Base-by-base conservation (phyloP, 2,329 filamentous ascomycete genomes). In the Alternaria infectoria region DNA sequence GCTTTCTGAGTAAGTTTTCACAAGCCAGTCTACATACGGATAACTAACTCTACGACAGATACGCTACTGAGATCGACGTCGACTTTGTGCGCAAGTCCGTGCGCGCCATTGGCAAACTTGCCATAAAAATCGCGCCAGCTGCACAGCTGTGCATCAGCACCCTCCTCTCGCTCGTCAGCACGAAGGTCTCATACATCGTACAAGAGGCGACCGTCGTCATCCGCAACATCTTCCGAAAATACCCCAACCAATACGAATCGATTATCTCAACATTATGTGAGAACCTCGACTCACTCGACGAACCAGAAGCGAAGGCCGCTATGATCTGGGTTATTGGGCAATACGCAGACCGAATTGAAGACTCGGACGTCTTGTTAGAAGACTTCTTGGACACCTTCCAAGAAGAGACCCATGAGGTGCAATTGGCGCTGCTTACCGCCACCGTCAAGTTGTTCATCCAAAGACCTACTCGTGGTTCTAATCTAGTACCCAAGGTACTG, bases 321-420 rank as follows among this genome's bases (percentile, higher is more conserved):
- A 97, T 99, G 89, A 96, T 99, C 47, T 99, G 96, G 96, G 96
- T 99, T 36, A 99, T 99, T 77, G 96, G 96, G 3, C 93, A 99
- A 79, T 99, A 99, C 74, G 96, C 96, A 10, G 93, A 96, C 77
- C 91, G 96, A 47, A 99, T 99, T 72, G 96, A 99, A 78, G 98
- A 99, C 79, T 96, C 93, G 15, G 96, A 98, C 72, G 92, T 91
- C 0, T 86, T 99, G 3, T 86, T 99, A 9, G 95, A 99, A 73
- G 96, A 99, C 79, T 99, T 98, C 79, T 80, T 99, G 9, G 95
- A 95, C 77, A 92, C 93, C 0, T 99, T 98, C 82, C 88, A 92
- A 26, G 96, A 99, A 72, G 96, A 99, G 81, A 91, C 94, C 0
- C 91, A 97, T 15, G 96, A 99, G 79, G 96, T 99, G 4, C 96